phyloP scores from a whole-genome alignment of 257 asterid genomes.

The Gynochthodes officinalis region DNA sequence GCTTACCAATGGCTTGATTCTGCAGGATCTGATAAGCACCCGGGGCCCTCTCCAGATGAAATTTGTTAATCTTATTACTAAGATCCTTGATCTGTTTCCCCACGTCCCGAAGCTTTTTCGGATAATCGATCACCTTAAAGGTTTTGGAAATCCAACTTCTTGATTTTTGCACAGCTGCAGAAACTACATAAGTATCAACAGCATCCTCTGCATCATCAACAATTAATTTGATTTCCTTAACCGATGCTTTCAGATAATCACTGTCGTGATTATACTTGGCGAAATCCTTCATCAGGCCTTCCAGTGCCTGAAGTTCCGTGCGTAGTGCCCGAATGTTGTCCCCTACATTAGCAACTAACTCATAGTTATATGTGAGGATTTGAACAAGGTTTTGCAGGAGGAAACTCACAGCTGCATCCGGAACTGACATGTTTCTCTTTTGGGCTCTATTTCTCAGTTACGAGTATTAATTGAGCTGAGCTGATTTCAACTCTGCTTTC shows the following conservation, averaged over 20 bases:
- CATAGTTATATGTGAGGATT: background rate
- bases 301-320: slow-evolving; percentile 39
- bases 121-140: background rate
- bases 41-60: too few relatives aligned
- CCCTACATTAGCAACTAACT: slow-evolving; percentile 19
- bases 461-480: too few relatives aligned
- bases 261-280: slow-evolving; percentile 33
- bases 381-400: slow-evolving; percentile 49
- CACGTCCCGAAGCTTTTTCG: background rate
- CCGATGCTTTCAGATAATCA: slow-evolving; percentile 30
- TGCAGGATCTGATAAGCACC: background rate
- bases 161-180: slow-evolving; percentile 48
- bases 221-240: slow-evolving; percentile 35
- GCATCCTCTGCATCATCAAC: slow-evolving; percentile 55
- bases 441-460: too few relatives aligned
- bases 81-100: background rate
- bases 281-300: slow-evolving; percentile 41
- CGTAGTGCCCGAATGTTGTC: slow-evolving; percentile 36
- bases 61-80: background rate
- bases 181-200: slow-evolving; percentile 44
- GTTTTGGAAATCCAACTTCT: slow-evolving; percentile 20
- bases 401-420: slow-evolving; percentile 48
- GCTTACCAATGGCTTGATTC: background rate
- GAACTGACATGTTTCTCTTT: background rate
- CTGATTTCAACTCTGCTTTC: too few relatives aligned